Evolutionary conservation across 352 stramenopile species (phyloP).

Genomic region (Aphanomyces stellatus): DNA sequence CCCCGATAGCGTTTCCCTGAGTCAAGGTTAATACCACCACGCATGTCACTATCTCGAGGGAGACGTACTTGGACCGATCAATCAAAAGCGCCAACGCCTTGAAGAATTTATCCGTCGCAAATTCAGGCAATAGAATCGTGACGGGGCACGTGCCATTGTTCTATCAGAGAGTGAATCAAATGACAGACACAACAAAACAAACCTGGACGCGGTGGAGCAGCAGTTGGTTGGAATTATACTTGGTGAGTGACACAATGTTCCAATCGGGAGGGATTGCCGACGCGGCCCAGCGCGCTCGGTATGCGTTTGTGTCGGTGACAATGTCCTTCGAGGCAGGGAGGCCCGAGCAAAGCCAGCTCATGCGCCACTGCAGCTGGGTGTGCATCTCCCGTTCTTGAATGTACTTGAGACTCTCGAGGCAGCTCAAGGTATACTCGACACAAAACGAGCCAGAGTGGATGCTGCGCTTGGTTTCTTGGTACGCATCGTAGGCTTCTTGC

Average conservation of each 20-base stretch:
- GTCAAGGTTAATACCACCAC: too few species aligned
- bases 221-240: neutral
- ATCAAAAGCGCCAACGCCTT: neutral
- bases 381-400: slow-evolving; percentile 9
- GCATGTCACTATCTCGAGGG: neutral
- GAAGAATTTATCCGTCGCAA: slow-evolving; percentile 8
- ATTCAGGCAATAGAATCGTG: slow-evolving; percentile 8
- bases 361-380: slow-evolving; percentile 11
- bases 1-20: slow-evolving; percentile 48
- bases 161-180: neutral
- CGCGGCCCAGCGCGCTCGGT: neutral
- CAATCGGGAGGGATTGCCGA: slow-evolving; percentile 1
- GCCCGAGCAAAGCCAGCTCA: neutral
- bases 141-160: slow-evolving; percentile 6
- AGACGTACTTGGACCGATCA: slow-evolving; percentile 12
- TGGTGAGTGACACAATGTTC: slow-evolving; percentile 12
- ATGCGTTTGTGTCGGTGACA: neutral
- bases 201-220: slow-evolving; percentile 16
- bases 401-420: slow-evolving; percentile 5
- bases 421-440: neutral
- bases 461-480: neutral
- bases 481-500: neutral
- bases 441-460: neutral
- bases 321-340: neutral
- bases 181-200: neutral